Evolutionary conservation across 768 basidiomycete genomes (phyloP).

Genomic region (Mycena latifolia): DNA sequence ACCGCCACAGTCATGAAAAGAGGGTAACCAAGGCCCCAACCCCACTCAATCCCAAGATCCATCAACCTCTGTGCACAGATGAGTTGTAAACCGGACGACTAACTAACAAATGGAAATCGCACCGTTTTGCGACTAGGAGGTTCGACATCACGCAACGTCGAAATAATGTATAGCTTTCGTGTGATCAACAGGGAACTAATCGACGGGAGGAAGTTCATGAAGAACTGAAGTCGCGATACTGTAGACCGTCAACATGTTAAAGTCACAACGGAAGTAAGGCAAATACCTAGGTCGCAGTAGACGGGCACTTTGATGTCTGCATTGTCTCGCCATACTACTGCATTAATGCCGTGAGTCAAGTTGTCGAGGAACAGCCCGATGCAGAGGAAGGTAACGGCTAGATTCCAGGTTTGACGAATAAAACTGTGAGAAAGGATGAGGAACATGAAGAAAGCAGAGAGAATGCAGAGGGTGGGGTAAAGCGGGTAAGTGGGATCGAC

Average conservation of each 20-base stretch:
- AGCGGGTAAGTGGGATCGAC: conserved; percentile 31
- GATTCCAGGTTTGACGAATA: conserved; percentile 28
- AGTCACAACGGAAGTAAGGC: neutral
- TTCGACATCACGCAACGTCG: conserved; percentile 24
- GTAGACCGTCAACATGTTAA: neutral
- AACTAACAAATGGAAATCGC: neutral
- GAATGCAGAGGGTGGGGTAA: conserved; percentile 27
- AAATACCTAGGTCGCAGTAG: conserved; percentile 27
- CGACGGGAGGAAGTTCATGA: conserved; percentile 30
- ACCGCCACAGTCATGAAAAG: conserved; percentile 26
- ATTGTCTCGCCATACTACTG: conserved; percentile 26
- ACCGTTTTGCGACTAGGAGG: conserved; percentile 24
- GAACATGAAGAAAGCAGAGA: conserved; percentile 29
- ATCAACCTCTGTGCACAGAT: conserved; percentile 1
- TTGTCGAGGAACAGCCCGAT: conserved; percentile 27
- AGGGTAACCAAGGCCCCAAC: conserved; percentile 28
- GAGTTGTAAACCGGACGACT: neutral
- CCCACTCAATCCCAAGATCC: conserved; percentile 20
- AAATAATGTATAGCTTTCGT: conserved; percentile 22
- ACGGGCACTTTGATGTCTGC: conserved; percentile 29
- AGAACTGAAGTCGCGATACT: conserved; percentile 29
- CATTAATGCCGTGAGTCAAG: conserved; percentile 23
- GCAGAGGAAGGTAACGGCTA: conserved; percentile 27
- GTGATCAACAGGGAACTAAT: conserved; percentile 27
- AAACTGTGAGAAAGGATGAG: conserved; percentile 27